Evolutionary conservation across 1,284 basidiomycete species (phyloP), one percentile per base, ranked within the genome.

Genomic region (Mycosarcoma mackinlayi): DNA sequence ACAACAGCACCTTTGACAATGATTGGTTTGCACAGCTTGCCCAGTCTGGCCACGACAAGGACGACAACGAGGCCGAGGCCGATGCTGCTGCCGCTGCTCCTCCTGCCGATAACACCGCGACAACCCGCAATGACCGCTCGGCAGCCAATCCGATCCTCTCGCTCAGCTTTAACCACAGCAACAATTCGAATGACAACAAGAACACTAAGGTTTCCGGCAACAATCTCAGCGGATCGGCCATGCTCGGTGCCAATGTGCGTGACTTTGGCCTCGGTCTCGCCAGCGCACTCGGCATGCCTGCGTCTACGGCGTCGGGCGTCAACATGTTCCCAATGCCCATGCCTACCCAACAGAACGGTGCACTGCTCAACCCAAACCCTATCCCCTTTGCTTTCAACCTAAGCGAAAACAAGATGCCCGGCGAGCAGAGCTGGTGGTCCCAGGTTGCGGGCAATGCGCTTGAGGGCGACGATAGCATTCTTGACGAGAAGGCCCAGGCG

Each of bases 311-410:
- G 8, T 34, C 61, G 10, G 57, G 50, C 34, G 40, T 40, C 55
- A 66, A 62, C 61, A 61, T 73, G 54, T 75, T 65, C 65, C 67
- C 70, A 37, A 71, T 76, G 61, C 70, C 73, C 19, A 70, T 76
- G 61, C 70, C 73, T 6, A 76, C 75, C 10, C 73, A 75, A 44
- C 70, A 77, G 62, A 77, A 79, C 61, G 75, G 75, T 28, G 77
- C 77, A 3, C 48, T 79, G 16, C 68, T 79, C 57, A 79, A 79
- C 58, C 77, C 77, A 33, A 79, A 79, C 51, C 77, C 77, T 6
- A 79, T 79, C 25, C 77, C 77, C 27, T 79, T 79, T 35, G 69
- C 75, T 9, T 75, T 79, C 75, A 79, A 77, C 50, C 67, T 79
- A 21, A 72, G 66, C 59, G 69, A 75, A 25, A 62, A 73, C 53